Conservation (phyloP, 164 flowering plant genomes). For the Nymphaea thermarum region DNA sequence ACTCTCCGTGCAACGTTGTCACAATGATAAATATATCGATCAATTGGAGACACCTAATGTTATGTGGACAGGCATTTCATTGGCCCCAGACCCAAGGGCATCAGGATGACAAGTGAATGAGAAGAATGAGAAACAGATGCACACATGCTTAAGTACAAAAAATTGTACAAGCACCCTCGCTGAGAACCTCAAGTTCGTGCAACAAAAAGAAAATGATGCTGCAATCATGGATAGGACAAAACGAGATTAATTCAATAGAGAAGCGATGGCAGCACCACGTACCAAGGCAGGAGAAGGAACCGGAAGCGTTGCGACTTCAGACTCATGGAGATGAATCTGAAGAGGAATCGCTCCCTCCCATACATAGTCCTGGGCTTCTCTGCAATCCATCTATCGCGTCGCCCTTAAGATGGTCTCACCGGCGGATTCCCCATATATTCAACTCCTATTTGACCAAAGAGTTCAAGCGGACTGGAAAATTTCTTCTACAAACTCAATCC, state of each 20-base stretch:
- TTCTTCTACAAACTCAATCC: too few relatives aligned
- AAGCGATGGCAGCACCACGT: neutral
- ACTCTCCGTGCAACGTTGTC: too few relatives aligned
- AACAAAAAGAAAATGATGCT: neutral
- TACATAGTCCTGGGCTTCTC: constrained; percentile 55
- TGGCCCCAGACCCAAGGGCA: too few relatives aligned
- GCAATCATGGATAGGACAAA: neutral
- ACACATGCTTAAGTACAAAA: too few relatives aligned
- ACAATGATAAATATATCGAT: too few relatives aligned
- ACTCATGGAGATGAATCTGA: constrained; percentile 91
- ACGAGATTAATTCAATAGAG: neutral
- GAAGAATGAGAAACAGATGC: too few relatives aligned
- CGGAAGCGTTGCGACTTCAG: constrained; percentile 85
- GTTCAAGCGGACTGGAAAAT: too few relatives aligned
- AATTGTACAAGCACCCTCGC: neutral
- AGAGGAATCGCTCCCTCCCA: constrained; percentile 96
- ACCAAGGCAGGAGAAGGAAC: constrained; percentile 78
- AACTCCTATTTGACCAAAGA: too few relatives aligned
- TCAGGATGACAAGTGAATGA: too few relatives aligned
- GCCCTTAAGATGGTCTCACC: neutral
- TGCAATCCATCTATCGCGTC: constrained; percentile 9
- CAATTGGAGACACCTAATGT: too few relatives aligned
- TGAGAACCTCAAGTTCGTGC: neutral
- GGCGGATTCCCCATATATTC: neutral
- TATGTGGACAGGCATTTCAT: too few relatives aligned